Conservation (phyloP, 1,284 basidiomycete genomes). For the Malassezia equina region DNA sequence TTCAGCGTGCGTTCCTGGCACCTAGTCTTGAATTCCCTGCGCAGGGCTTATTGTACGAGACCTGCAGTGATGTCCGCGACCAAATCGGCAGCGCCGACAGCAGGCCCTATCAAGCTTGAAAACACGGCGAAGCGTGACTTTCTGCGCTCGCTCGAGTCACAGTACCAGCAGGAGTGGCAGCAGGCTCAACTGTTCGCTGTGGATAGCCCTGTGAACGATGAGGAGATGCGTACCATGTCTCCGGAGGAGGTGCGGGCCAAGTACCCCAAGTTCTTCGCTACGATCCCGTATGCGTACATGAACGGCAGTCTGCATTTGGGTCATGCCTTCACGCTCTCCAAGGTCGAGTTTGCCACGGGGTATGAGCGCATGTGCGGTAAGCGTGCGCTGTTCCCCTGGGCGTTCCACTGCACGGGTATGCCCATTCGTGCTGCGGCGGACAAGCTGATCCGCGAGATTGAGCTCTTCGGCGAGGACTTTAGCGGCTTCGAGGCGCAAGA, state of each 20-base stretch:
- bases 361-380: constrained; percentile 94
- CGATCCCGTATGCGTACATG: constrained; percentile 80
- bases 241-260: constrained; percentile 52
- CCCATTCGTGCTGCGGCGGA: constrained; percentile 97
- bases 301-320: constrained; percentile 94
- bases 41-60: not conserved
- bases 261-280: constrained; percentile 93
- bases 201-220: constrained; percentile 57
- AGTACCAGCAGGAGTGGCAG: constrained; percentile 73
- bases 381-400: constrained; percentile 85
- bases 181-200: constrained; percentile 61
- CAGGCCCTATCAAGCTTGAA: constrained; percentile 48
- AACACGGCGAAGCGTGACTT: constrained; percentile 80
- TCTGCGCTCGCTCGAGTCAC: constrained; percentile 68
- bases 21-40: not conserved
- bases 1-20: constrained; percentile 3
- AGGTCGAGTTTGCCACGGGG: constrained; percentile 92
- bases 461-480: constrained; percentile 86
- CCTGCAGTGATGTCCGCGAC: constrained; percentile 21
- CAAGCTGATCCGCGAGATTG: constrained; percentile 94
- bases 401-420: constrained; percentile 91
- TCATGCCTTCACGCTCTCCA: constrained; percentile 95
- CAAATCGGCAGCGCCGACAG: constrained; percentile 20
- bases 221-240: constrained; percentile 27
- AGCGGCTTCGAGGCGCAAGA: constrained; percentile 55